Conservation (phyloP, 176 grass and related monocot species). For the Dactylis glomerata region DNA sequence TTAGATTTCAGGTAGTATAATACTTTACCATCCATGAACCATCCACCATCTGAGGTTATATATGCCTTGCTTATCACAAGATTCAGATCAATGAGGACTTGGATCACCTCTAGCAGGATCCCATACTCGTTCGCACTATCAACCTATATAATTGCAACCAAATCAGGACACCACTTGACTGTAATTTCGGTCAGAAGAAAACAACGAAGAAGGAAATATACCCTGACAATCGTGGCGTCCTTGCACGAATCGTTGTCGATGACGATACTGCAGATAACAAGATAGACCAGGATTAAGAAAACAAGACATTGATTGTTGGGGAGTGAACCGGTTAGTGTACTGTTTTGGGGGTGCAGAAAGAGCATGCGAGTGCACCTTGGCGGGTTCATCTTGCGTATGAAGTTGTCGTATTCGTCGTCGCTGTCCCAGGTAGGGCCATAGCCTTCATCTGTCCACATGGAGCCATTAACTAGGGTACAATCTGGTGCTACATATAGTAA, state of each 20-base stretch:
- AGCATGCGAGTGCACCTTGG: conserved; percentile 48
- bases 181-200: not conserved
- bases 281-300: conserved; percentile 1
- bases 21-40: conserved; percentile 85
- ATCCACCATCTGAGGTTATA: conserved; percentile 72
- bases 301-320: not conserved
- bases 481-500: not conserved
- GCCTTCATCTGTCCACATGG: conserved; percentile 63
- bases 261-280: conserved; percentile 43
- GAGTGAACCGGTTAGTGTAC: no score
- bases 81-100: conserved; percentile 75
- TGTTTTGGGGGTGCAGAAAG: not conserved
- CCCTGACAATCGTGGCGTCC: conserved; percentile 68
- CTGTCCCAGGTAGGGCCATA: conserved; percentile 64
- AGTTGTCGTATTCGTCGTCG: conserved; percentile 85
- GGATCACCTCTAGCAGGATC: conserved; percentile 74
- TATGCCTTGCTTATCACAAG: conserved; percentile 77
- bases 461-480: conserved; percentile 27
- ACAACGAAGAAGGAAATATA: conserved; percentile 22
- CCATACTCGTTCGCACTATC: conserved; percentile 76
- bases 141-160: conserved; percentile 44
- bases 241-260: conserved; percentile 57
- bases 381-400: conserved; percentile 88
- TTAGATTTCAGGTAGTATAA: not conserved
- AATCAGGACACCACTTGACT: not conserved